phyloP scores from a whole-genome alignment of 495 filamentous ascomycete species.

The Talaromyces thailandensis region DNA sequence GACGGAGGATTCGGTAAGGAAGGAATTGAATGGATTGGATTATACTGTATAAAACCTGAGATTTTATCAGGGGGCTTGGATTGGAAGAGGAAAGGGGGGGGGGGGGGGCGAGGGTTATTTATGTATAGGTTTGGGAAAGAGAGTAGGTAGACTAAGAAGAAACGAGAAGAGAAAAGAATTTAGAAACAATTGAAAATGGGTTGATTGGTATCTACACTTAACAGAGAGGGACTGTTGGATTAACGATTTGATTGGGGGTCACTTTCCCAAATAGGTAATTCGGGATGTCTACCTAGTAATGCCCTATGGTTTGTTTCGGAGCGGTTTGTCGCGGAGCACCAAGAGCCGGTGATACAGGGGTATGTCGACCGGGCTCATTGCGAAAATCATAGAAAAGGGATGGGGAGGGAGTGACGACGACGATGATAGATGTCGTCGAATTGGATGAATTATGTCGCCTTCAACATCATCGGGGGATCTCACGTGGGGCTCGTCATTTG shows the following conservation, averaged over 20 bases:
- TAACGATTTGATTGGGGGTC: no score
- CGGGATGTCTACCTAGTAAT: no score
- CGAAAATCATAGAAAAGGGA: no score
- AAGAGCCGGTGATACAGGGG: neutral
- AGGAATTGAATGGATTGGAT: conserved; percentile 65
- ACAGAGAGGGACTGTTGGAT: no score
- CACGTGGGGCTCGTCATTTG: no score
- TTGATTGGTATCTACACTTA: no score
- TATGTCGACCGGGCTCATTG: neutral
- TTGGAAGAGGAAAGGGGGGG: neutral
- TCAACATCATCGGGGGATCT: no score
- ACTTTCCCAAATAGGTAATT: no score
- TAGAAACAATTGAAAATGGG: neutral
- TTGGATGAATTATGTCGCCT: no score
- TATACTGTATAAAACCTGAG: conserved; percentile 33
- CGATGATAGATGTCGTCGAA: no score
- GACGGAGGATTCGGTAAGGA: conserved; percentile 73
- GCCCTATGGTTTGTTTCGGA: no score
- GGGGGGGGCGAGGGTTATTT: neutral
- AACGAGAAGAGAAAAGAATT: neutral
- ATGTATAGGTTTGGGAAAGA: neutral
- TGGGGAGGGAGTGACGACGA: no score
- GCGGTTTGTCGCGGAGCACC: neutral
- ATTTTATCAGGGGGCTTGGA: neutral
- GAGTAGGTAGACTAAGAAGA: neutral